phyloP scores from a whole-genome alignment of 768 basidiomycete genomes.

The Mycena rosella region DNA sequence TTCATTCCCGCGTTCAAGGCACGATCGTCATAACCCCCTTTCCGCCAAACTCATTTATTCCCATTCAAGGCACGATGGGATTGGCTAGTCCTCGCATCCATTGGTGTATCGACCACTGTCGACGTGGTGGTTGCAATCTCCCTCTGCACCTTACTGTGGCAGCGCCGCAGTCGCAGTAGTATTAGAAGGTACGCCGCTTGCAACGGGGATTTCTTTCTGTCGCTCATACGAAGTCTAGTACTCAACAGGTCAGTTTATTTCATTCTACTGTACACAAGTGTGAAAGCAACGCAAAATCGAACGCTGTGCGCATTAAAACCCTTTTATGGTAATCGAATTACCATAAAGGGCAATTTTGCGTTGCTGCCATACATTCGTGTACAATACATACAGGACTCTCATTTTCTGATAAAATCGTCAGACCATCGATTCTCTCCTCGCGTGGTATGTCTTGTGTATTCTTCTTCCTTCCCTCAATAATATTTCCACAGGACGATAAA shows the following conservation, averaged over 20 bases:
- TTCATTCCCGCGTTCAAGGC: slow-evolving; percentile 25
- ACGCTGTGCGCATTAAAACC: too few species aligned
- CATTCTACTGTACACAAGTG: too few species aligned
- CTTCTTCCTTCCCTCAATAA: not conserved
- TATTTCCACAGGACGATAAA: slow-evolving; percentile 12
- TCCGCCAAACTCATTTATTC: too few species aligned
- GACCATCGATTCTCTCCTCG: slow-evolving; percentile 22
- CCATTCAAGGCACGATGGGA: slow-evolving; percentile 17
- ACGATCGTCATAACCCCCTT: too few species aligned
- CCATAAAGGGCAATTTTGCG: too few species aligned
- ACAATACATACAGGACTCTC: too few species aligned
- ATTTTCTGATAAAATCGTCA: not conserved
- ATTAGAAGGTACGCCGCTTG: not conserved
- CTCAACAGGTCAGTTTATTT: slow-evolving; percentile 3
- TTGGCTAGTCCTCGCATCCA: slow-evolving; percentile 12
- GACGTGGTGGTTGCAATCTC: slow-evolving; percentile 10
- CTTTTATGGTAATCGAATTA: too few species aligned
- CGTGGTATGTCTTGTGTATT: not conserved
- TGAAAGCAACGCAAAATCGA: too few species aligned
- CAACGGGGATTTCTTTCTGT: not conserved
- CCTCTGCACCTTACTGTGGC: slow-evolving; percentile 11
- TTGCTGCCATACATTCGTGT: too few species aligned
- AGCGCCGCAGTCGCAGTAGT: slow-evolving; percentile 7
- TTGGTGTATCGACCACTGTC: slow-evolving; percentile 12
- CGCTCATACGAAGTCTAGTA: not conserved